Base-by-base conservation (phyloP, 495 filamentous ascomycete species). In the Aspergillus coremiiformis region DNA sequence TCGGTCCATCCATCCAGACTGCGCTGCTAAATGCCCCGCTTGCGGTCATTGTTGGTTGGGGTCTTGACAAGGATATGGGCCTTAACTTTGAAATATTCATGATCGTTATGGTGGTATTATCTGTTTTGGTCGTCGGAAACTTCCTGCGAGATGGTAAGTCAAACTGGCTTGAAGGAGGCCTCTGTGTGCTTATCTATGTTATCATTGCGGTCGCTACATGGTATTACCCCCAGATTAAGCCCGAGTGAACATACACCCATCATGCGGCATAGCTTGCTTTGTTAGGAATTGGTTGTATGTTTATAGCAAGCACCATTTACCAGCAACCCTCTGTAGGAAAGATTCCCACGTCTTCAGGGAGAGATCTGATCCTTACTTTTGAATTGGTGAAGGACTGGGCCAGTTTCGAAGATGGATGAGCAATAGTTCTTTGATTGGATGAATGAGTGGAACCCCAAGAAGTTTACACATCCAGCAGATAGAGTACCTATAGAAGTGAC, bases 41-140 rank as follows among this genome's bases (percentile, higher is more conserved):
- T 8, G 84, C 89, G 20, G 80, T 95, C 33, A 74, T 95, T 27
- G 84, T 93, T 26, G 89, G 86, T 33, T 97, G 91, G 91, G 83
- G 86, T n/a, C 65, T 87, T 1, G 66, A 58, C 24, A 81, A 80
- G 54, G 58, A 72, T 17, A 87, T 97, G 83, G 83, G 85, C 46
- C 69, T 97, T 33, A 83, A 89, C 59, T 96, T 96, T 60, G 87
- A 94, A 59, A 74, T 88, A 7, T 96, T 96, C 74, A 88, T 92
- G 73, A 74, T 94, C n/a, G 80, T 87, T 14, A 74, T 92, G 49
- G 73, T 96, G n/a, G 82, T 96, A 51, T 75, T 96, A 35, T 81
- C 90, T 5, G 92, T 95, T 61, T 67, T 96, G 41, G 89, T 94
- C 0, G 86, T 91, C 10, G 86, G 87, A 7, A 89, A 89, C 57